Percentiles rank a stretch among this genome's conserved stretches.
phyloP scores from a whole-genome alignment of 2,329 filamentous ascomycete species.

The Xylariaceae sp. region DNA sequence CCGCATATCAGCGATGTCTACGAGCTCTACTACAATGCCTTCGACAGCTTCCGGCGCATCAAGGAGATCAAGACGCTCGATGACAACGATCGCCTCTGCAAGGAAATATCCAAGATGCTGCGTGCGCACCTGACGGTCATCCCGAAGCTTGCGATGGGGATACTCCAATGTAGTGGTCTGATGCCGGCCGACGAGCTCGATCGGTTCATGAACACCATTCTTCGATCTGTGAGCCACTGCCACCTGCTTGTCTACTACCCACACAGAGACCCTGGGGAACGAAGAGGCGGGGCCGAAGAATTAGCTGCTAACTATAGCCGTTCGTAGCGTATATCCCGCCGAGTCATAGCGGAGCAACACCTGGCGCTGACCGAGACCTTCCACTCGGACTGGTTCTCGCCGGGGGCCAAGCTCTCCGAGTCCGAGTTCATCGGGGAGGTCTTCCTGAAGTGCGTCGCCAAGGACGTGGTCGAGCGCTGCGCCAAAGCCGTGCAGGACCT shows the following conservation, averaged over 20 bases:
- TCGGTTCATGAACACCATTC: slow-evolving; percentile 90
- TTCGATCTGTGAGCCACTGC: slow-evolving; percentile 72
- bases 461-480: slow-evolving; percentile 84
- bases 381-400: slow-evolving; percentile 86
- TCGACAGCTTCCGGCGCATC: slow-evolving; percentile 84
- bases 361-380: slow-evolving; percentile 93
- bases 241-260: too few relatives aligned
- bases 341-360: slow-evolving; percentile 97
- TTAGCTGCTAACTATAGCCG: neutral
- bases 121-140: slow-evolving; percentile 91
- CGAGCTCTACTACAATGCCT: slow-evolving; percentile 95
- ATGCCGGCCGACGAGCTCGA: slow-evolving; percentile 84
- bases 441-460: slow-evolving; percentile 88
- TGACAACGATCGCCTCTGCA: slow-evolving; percentile 88
- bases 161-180: slow-evolving; percentile 83
- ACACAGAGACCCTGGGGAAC: neutral
- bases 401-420: slow-evolving; percentile 70
- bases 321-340: slow-evolving; percentile 80
- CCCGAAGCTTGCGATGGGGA: slow-evolving; percentile 90
- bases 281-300: neutral
- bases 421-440: slow-evolving; percentile 94
- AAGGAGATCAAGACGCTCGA: slow-evolving; percentile 82
- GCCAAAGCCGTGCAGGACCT: slow-evolving; percentile 75
- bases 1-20: slow-evolving; percentile 92
- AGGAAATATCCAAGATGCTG: slow-evolving; percentile 76